These are phyloP conservation scores for Saccharomycopsis sp. DNA, from an alignment of 805 yeast genomes.

Conservation along the genomic window DNA sequence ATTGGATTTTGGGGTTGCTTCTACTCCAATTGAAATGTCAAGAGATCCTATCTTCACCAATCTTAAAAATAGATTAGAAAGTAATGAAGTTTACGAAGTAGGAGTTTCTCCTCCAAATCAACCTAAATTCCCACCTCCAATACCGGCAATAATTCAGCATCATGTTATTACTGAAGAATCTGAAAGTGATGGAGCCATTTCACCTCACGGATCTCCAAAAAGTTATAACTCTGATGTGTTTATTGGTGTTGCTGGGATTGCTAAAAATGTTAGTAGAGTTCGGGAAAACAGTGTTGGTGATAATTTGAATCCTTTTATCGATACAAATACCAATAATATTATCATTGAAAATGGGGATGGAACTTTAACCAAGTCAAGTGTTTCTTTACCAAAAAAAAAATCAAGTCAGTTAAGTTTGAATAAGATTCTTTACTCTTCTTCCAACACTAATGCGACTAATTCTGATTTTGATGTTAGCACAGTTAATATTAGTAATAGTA, in stretches of 20 bases:
- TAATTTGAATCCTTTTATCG: conserved; percentile 7
- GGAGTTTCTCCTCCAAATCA: background rate
- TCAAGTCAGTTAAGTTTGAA: conserved; percentile 13
- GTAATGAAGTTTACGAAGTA: background rate
- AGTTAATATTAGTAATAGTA: conserved; percentile 5
- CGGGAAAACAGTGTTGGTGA: background rate
- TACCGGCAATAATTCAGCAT: background rate
- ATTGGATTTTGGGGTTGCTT: conserved; percentile 9
- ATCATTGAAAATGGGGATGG: background rate
- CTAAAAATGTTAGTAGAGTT: background rate
- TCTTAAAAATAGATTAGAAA: background rate
- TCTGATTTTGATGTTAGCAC: conserved; percentile 6
- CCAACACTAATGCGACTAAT: conserved; percentile 1
- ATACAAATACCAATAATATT: background rate
- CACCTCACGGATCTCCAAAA: background rate
- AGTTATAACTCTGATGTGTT: background rate
- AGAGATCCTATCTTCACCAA: conserved; percentile 18
- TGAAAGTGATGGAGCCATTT: conserved; percentile 2
- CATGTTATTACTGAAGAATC: conserved; percentile 6
- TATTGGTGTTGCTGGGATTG: background rate
- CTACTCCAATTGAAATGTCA: conserved; percentile 17
- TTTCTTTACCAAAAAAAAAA: conserved; percentile 11
- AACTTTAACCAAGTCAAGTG: background rate
- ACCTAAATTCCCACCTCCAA: conserved; percentile 2
- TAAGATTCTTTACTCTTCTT: conserved; percentile 1